phyloP scores from a whole-genome alignment of 2,329 filamentous ascomycete genomes.

The Phyllosticta citribraziliensis region DNA sequence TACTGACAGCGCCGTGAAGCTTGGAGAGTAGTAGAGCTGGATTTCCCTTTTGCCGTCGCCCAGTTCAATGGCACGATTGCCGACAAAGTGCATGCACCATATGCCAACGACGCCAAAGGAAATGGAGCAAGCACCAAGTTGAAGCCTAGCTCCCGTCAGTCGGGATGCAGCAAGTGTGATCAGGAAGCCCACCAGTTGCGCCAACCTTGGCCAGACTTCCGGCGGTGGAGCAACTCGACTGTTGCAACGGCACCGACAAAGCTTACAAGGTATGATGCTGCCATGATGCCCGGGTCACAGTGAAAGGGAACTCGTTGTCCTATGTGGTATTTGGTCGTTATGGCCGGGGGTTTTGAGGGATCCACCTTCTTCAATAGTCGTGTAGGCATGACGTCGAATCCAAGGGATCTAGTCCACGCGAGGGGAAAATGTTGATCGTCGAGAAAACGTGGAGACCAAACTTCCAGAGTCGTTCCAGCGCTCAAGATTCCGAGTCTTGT shows the following conservation, averaged over 20 bases:
- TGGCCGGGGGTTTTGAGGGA: not conserved
- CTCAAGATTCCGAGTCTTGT: not conserved
- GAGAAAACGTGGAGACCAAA: not conserved
- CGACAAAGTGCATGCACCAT: conserved; percentile 65
- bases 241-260: conserved; percentile 69
- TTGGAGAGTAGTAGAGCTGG: conserved; percentile 64
- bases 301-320: conserved; percentile 30
- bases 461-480: not conserved
- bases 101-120: conserved; percentile 41
- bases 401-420: not conserved
- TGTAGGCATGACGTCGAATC: not conserved
- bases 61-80: conserved; percentile 68
- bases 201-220: conserved; percentile 57
- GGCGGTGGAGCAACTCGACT: conserved; percentile 68
- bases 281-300: conserved; percentile 42
- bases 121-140: conserved; percentile 32
- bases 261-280: conserved; percentile 60
- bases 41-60: conserved; percentile 49
- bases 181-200: conserved; percentile 53
- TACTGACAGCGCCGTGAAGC: conserved; percentile 67
- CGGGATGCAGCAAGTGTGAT: not conserved
- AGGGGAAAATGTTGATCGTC: not conserved
- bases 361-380: no score
- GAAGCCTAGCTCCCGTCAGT: conserved; percentile 22
- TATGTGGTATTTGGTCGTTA: conserved; percentile 21